Evolutionary conservation across 2,329 filamentous ascomycete species (phyloP).

Genomic region (Aspergillus neotritici): DNA sequence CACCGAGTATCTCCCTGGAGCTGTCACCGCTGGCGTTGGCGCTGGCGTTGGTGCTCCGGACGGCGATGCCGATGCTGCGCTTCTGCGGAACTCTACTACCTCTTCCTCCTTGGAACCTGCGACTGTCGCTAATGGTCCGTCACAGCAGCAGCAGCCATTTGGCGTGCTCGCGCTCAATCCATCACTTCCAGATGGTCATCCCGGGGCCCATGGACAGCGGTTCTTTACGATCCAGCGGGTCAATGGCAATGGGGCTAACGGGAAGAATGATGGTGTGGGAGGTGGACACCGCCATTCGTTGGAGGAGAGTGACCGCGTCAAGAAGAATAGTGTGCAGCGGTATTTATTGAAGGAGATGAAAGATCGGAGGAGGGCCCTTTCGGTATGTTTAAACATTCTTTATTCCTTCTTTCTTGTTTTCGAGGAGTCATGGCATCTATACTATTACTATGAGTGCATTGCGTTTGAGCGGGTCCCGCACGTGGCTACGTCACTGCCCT

Average conservation of each 20-base stretch:
- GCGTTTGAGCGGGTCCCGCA: not conserved
- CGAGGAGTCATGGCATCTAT: not conserved
- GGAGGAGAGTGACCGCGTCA: slow-evolving; percentile 69
- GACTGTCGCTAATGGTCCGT: not conserved
- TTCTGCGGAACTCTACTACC: too few species aligned
- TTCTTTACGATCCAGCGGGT: slow-evolving; percentile 73
- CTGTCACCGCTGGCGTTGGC: slow-evolving; percentile 25
- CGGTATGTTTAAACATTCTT: slow-evolving; percentile 43
- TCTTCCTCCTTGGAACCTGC: not conserved
- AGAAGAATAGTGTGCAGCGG: slow-evolving; percentile 72
- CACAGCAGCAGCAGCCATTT: slow-evolving; percentile 30
- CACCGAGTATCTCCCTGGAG: slow-evolving; percentile 65
- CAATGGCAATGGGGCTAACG: slow-evolving; percentile 69
- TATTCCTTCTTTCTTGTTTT: not conserved
- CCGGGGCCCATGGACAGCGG: slow-evolving; percentile 47
- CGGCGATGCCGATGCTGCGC: slow-evolving; percentile 1
- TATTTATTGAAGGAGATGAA: slow-evolving; percentile 60
- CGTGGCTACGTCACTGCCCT: slow-evolving; percentile 11
- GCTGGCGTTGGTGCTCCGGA: slow-evolving; percentile 16
- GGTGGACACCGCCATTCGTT: slow-evolving; percentile 71
- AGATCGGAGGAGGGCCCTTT: slow-evolving; percentile 54
- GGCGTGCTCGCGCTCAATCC: slow-evolving; percentile 40
- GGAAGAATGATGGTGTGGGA: slow-evolving; percentile 62
- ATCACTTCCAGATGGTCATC: slow-evolving; percentile 40
- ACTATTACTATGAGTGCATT: not conserved